A percentile compares a stretch with the other conserved stretches of the same genome.
These are phyloP conservation scores for Salvia miltiorrhiza DNA, from an alignment of 257 asterid species.

Conservation along the genomic window DNA sequence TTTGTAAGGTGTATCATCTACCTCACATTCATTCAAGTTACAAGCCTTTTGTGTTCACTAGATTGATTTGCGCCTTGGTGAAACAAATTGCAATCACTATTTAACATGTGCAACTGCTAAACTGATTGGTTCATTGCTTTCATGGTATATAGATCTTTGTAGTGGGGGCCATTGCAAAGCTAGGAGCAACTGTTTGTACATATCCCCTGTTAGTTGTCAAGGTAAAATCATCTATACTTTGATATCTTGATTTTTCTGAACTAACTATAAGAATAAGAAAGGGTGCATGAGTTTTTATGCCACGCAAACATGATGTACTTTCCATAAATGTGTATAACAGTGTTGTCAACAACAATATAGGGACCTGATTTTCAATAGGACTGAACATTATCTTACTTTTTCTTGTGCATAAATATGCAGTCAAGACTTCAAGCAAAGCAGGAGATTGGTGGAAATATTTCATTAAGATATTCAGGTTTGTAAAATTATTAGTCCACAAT, in stretches of 20 bases:
- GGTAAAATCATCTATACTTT: conserved; percentile 37
- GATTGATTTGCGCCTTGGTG: neutral
- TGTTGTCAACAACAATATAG: neutral
- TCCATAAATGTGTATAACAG: neutral
- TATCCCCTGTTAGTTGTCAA: conserved; percentile 90
- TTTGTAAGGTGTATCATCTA: neutral
- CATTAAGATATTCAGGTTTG: conserved; percentile 82
- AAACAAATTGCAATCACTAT: conserved; percentile 7
- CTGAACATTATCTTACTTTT: neutral
- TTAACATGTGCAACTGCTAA: neutral
- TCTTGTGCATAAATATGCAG: conserved; percentile 41
- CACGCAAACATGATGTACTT: neutral
- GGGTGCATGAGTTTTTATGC: neutral
- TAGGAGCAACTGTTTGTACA: conserved; percentile 87
- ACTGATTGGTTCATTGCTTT: conserved; percentile 1
- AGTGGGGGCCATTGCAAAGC: conserved; percentile 86
- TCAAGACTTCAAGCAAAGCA: conserved; percentile 98
- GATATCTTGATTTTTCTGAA: neutral
- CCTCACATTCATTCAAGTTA: neutral
- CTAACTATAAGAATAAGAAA: neutral
- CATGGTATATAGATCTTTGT: conserved; percentile 49
- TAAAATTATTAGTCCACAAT: neutral
- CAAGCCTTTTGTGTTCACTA: conserved; percentile 9
- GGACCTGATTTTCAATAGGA: neutral
- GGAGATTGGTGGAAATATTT: conserved; percentile 75